These are phyloP conservation scores for Tirmania nivea DNA, from an alignment of 495 filamentous ascomycete species.

Conservation along the genomic window DNA sequence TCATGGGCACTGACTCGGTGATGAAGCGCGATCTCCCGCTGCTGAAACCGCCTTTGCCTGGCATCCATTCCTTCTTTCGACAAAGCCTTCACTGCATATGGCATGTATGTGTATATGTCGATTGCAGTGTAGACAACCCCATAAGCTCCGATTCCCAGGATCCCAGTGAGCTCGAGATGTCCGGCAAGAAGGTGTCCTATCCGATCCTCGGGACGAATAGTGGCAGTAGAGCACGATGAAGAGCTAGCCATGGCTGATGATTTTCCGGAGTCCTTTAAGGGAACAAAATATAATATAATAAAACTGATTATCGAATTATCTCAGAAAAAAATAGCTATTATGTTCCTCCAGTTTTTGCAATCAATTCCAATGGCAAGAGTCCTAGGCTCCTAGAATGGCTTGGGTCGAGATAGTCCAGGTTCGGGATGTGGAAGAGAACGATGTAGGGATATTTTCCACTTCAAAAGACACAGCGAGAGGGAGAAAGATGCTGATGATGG, in stretches of 20 bases:
- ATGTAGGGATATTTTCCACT: no score
- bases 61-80: conserved; percentile 79
- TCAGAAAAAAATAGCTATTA: no score
- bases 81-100: conserved; percentile 90
- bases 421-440: no score
- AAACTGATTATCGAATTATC: no score
- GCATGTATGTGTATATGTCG: conserved; percentile 59
- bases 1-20: conserved; percentile 68
- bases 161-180: conserved; percentile 58
- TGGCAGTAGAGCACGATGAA: conserved; percentile 16
- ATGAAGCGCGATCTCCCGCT: conserved; percentile 79
- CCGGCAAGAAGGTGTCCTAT: conserved; percentile 65
- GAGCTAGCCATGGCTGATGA: conserved; percentile 11
- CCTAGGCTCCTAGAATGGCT: no score
- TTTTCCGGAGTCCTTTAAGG: neutral
- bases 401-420: no score
- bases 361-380: no score
- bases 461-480: no score
- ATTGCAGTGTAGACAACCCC: conserved; percentile 88
- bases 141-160: conserved; percentile 87
- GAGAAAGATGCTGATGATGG: no score
- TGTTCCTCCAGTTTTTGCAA: no score
- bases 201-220: conserved; percentile 48
- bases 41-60: conserved; percentile 74
- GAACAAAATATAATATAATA: no score